These are phyloP conservation scores for Termitomyces sp. DNA, from an alignment of 768 basidiomycete species.

Conservation along the genomic window DNA sequence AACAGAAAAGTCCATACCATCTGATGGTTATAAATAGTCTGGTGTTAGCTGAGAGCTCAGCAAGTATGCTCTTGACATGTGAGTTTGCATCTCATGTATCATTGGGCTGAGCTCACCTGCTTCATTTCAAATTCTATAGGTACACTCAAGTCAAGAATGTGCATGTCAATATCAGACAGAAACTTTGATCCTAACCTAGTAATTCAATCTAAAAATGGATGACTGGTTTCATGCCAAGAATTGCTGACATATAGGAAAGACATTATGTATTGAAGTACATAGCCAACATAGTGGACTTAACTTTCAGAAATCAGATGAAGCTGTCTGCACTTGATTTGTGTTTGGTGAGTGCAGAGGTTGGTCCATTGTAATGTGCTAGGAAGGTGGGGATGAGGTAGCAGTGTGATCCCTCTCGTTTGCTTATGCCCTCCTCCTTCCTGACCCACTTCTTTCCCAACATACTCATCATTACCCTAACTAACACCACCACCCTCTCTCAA, in stretches of 20 bases:
- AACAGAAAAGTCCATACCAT: constrained; percentile 15
- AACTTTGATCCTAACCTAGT: constrained; percentile 12
- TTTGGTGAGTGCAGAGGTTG: constrained; percentile 52
- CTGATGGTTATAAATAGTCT: constrained; percentile 24
- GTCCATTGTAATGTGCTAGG: constrained; percentile 63
- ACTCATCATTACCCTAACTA: too few relatives aligned
- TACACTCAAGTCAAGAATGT: constrained; percentile 19
- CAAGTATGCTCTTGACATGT: constrained; percentile 22
- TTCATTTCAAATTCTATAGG: background rate
- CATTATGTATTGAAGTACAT: too few relatives aligned
- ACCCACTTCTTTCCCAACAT: too few relatives aligned
- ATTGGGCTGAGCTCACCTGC: background rate
- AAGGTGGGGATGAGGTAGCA: constrained; percentile 74
- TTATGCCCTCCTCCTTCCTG: too few relatives aligned
- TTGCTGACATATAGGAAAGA: too few relatives aligned
- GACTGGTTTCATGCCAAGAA: too few relatives aligned
- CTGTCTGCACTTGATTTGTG: too few relatives aligned
- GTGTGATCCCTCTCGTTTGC: too few relatives aligned
- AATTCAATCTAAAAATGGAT: too few relatives aligned
- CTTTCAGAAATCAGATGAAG: too few relatives aligned
- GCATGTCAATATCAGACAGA: constrained; percentile 15
- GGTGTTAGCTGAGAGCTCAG: constrained; percentile 22
- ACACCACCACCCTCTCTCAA: too few relatives aligned
- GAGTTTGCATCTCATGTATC: background rate
- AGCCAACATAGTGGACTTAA: too few relatives aligned